Evolutionary conservation across 768 basidiomycete species (phyloP).

Genomic region (Termitomyces sp.): DNA sequence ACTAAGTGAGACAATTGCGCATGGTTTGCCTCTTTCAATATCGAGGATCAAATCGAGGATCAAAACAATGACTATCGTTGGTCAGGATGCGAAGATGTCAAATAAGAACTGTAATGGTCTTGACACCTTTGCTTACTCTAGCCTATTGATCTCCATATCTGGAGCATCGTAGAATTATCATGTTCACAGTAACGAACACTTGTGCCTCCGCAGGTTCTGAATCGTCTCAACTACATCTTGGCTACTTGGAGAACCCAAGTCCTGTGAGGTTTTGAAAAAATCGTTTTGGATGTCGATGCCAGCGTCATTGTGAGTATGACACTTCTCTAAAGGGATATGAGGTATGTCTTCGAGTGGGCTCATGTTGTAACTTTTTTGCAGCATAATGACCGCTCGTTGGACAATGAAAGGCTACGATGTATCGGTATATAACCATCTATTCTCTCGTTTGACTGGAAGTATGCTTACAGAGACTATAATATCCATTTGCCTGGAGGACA

Average conservation of each 20-base stretch:
- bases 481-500: too few species aligned
- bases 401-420: too few species aligned
- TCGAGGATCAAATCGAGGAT: too few species aligned
- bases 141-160: slow-evolving; percentile 32
- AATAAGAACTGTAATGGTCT: slow-evolving; percentile 38
- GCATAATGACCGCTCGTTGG: too few species aligned
- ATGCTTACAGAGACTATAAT: too few species aligned
- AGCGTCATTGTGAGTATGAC: slow-evolving; percentile 29
- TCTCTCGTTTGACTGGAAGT: too few species aligned
- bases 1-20: too few species aligned
- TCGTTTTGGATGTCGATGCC: slow-evolving; percentile 29
- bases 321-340: slow-evolving; percentile 35
- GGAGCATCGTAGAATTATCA: slow-evolving; percentile 27
- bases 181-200: slow-evolving; percentile 42
- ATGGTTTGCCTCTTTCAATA: too few species aligned
- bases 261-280: slow-evolving; percentile 45
- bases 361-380: too few species aligned
- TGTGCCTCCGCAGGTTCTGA: slow-evolving; percentile 43
- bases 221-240: slow-evolving; percentile 49
- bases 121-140: slow-evolving; percentile 61
- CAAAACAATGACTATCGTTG: slow-evolving; percentile 51
- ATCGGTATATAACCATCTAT: too few species aligned
- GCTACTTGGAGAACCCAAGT: slow-evolving; percentile 50
- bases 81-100: slow-evolving; percentile 51
- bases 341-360: slow-evolving; percentile 23